Base-by-base conservation (phyloP, 768 basidiomycete species). In the Russula emetica region DNA sequence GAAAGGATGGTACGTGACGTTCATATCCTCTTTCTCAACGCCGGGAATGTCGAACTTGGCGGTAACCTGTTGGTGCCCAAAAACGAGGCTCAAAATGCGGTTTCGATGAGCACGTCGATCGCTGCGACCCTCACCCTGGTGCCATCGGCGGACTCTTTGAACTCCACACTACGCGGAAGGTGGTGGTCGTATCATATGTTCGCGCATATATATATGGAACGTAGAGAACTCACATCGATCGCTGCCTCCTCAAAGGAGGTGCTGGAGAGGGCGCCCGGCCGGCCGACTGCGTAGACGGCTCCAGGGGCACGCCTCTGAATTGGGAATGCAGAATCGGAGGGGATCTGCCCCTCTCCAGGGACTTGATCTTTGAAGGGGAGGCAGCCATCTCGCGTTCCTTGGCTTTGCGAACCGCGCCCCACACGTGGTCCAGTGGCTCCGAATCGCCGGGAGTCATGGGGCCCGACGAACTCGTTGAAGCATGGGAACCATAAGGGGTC, bases 21-120 rank as follows among this genome's bases (percentile, higher is more conserved):
- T 88, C 60, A 89, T 82, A 64, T 90, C 84, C 62, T 88, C 81
- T 72, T 89, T 90, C 70, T 78, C 79, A 49, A 90, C 82, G 32
- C 87, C 85, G 3, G 80, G 80, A 69, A 91, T 76, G 63, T 89
- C 86, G 71, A 90, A 88, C 55, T 82, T 87, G 26, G 85, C 86
- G 26, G 84, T 84, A 53, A 87, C 81, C 71, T 85, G 49, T 38
- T 44, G 34, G 34, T 42, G 55, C 30, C 32, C 20, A 28, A 66
- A 53, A 66, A 28, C 42, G 9, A 26, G 26, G 24, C 30, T 58
- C 16, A 58, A 45, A 55, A 45, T 30, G 8, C 34, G 50, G 52
- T 45, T 34, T 61, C 30, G 61, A 71, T 72, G 60, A 63, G 66
- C 55, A 55, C 67, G 45, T 63, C 66, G 67, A 59, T 60, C 32